Evolutionary conservation across 1,139 yeast genomes (phyloP).

Genomic region (Protomyces gravidus): DNA sequence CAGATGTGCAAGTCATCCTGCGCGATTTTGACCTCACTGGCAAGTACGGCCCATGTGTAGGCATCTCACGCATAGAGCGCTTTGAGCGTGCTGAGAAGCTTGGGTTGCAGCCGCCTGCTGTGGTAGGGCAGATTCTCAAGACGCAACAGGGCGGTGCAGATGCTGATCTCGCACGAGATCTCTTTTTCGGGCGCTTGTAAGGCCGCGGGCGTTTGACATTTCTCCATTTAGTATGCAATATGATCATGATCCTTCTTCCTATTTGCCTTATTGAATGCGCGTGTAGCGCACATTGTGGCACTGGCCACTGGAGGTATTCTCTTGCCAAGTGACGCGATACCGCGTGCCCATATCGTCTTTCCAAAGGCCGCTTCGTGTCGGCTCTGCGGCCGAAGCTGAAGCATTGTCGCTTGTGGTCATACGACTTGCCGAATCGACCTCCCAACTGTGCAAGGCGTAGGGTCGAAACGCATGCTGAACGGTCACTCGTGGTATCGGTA

Average conservation of each 20-base stretch:
- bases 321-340: neutral
- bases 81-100: constrained; percentile 90
- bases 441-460: constrained; percentile 2
- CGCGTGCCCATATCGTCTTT: neutral
- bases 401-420: neutral
- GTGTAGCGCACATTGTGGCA: neutral
- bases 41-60: constrained; percentile 44
- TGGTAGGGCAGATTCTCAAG: constrained; percentile 38
- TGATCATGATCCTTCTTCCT: neutral
- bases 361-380: neutral
- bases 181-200: neutral
- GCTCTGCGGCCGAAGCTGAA: neutral
- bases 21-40: constrained; percentile 41
- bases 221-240: neutral
- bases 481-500: constrained; percentile 1
- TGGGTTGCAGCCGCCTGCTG: constrained; percentile 49
- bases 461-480: constrained; percentile 6
- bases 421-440: neutral
- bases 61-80: constrained; percentile 46
- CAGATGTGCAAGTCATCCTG: constrained; percentile 39
- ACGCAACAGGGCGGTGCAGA: constrained; percentile 33
- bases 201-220: neutral
- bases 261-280: neutral
- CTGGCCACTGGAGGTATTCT: neutral
- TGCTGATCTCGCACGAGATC: constrained; percentile 1